These are phyloP conservation scores for Ceratobasidium sp. DNA, from an alignment of 1,284 basidiomycete genomes.

Conservation along the genomic window DNA sequence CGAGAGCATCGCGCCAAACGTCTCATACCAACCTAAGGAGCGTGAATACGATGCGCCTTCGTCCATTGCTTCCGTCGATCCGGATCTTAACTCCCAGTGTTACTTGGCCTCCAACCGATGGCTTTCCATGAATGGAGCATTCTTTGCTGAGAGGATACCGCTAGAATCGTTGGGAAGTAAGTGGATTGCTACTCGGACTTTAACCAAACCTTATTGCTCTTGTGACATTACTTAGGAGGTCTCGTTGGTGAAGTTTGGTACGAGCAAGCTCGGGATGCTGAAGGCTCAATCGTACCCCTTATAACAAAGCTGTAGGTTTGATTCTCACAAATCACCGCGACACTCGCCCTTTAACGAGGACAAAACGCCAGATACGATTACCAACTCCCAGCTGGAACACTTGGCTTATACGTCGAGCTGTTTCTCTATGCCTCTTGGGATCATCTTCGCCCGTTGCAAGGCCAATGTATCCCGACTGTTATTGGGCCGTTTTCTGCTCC, in stretches of 20 bases:
- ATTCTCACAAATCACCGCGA: not conserved
- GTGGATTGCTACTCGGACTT: not conserved
- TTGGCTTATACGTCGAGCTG: slow-evolving; percentile 32
- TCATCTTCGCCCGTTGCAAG: slow-evolving; percentile 62
- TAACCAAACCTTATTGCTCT: not conserved
- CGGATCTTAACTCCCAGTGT: not conserved
- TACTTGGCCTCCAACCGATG: slow-evolving; percentile 5
- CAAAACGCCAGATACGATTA: not conserved
- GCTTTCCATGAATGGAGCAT: slow-evolving; percentile 4
- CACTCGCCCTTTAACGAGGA: not conserved
- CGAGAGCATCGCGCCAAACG: too few species aligned
- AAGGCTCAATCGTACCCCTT: not conserved
- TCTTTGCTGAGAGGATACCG: not conserved
- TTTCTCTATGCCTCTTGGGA: slow-evolving; percentile 53
- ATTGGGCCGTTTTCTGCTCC: slow-evolving; percentile 58
- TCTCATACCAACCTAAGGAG: too few species aligned
- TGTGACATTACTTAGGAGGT: not conserved
- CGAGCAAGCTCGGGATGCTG: not conserved
- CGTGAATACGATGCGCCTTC: too few species aligned
- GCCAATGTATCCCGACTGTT: slow-evolving; percentile 60
- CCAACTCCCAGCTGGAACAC: slow-evolving; percentile 2
- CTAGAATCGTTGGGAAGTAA: not conserved
- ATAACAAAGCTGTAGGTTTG: not conserved
- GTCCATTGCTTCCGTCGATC: not conserved
- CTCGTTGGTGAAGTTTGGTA: slow-evolving; percentile 17